Evolutionary conservation across 1,284 basidiomycete genomes (phyloP).

Genomic region (Pholiota adiposa): DNA sequence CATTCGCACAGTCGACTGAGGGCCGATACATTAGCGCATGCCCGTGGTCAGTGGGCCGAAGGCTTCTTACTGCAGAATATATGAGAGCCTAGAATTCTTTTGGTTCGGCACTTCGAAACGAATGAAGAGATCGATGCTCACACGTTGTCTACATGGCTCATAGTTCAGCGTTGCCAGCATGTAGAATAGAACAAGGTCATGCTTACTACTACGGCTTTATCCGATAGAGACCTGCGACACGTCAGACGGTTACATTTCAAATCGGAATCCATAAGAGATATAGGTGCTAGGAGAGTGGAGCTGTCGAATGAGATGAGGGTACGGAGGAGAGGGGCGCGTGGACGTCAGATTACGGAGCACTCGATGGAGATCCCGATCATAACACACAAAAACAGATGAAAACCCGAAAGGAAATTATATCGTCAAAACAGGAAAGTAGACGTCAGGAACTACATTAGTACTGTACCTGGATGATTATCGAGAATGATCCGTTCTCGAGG

Average conservation of each 20-base stretch:
- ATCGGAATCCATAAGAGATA: conserved; percentile 48
- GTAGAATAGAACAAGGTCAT: neutral
- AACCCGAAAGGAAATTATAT: conserved; percentile 10
- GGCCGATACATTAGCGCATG: conserved; percentile 8
- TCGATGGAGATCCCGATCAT: neutral
- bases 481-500: conserved; percentile 2
- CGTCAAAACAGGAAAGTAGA: conserved; percentile 3
- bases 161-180: neutral
- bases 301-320: conserved; percentile 4
- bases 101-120: too few species aligned
- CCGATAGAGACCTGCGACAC: conserved; percentile 65
- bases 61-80: conserved; percentile 75
- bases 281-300: neutral
- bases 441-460: neutral
- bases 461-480: neutral
- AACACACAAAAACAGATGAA: conserved; percentile 8
- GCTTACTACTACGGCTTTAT: conserved; percentile 82
- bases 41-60: neutral
- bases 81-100: conserved; percentile 68
- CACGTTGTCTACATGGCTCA: conserved; percentile 52
- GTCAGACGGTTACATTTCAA: conserved; percentile 78
- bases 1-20: conserved; percentile 82
- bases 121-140: conserved; percentile 23
- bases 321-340: neutral
- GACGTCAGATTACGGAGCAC: neutral